Evolutionary conservation across 2,329 filamentous ascomycete species (phyloP), one percentile per base, ranked within the genome.

Genomic region (Fusarium sp.): DNA sequence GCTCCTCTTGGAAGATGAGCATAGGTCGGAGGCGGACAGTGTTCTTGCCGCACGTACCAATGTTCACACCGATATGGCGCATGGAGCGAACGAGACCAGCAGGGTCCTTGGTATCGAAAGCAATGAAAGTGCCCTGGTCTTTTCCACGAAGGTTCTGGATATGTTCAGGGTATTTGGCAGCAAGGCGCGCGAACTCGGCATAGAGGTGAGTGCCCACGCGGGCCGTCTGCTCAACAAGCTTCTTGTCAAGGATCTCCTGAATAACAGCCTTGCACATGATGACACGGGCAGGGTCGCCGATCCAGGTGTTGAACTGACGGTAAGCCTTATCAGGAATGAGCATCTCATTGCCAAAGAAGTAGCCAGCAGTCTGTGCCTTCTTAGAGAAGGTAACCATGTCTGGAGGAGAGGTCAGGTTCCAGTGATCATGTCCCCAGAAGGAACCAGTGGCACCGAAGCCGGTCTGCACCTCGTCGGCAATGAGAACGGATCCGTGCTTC

Each of bases 351-450:
- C 92, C 92, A 80, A 90, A 96, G 85, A 93, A 96, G 86, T 94
- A 96, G 7, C 93, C 93, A 18, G 93, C 93, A 22, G 93, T 93
- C 84, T 96, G 93, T 5, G 93, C 93, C 85, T 96, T 96, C 88
- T 96, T 96, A 75, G 89, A 92, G 85, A 96, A 96, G 34, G 93
- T 95, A n/a, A 96, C 93, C 84, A 96, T 95, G 81, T 96, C 93
- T 4, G 93, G 93, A 28, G 93, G 92, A 17, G 89, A 85, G 45
- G 85, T 78, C 48, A 95, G 86, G 79, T 92, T 88, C 93, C 93
- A 96, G 88, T 95, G 93, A 76, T 95, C 93, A 82, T 96, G 93
- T 20, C 92, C 93, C 93, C 93, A 96, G 88, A 95, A 95, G 79
- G 93, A 94, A 67, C 93, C 93, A 1, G 93, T 96, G n/a, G 93